phyloP scores from a whole-genome alignment of 1,284 basidiomycete species.

The Ceratobasidium sp. region DNA sequence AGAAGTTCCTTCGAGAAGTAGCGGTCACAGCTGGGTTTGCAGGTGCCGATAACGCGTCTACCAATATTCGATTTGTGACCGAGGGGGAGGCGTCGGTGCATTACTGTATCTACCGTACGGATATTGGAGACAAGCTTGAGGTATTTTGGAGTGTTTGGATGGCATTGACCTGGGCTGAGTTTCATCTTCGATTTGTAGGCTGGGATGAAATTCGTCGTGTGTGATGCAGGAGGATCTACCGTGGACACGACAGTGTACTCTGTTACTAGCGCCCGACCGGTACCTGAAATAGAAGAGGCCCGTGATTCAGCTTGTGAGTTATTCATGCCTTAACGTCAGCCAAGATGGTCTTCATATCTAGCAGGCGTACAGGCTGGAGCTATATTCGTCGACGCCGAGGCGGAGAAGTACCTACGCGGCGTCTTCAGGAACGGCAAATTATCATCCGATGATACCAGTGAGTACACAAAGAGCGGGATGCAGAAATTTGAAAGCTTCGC shows the following conservation, averaged over 20 bases:
- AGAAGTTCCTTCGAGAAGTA: slow-evolving; percentile 25
- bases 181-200: background rate
- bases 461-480: slow-evolving; percentile 7
- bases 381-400: slow-evolving; percentile 21
- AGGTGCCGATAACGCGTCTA: background rate
- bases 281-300: slow-evolving; percentile 45
- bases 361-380: slow-evolving; percentile 43
- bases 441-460: slow-evolving; percentile 9
- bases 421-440: background rate
- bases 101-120: slow-evolving; percentile 42
- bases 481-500: slow-evolving; percentile 37
- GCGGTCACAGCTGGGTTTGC: slow-evolving; percentile 35
- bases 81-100: slow-evolving; percentile 49
- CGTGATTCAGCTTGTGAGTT: slow-evolving; percentile 38
- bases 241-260: slow-evolving; percentile 49
- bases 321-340: no score
- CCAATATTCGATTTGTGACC: slow-evolving; percentile 38
- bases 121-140: slow-evolving; percentile 22
- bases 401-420: slow-evolving; percentile 14
- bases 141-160: background rate
- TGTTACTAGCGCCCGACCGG: slow-evolving; percentile 29
- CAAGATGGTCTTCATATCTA: no score
- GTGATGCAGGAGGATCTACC: slow-evolving; percentile 51
- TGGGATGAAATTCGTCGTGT: slow-evolving; percentile 45
- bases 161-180: background rate